Evolutionary conservation across 768 basidiomycete genomes (phyloP), one percentile per base, ranked within the genome.

Genomic region (Exsudoporus frostii): DNA sequence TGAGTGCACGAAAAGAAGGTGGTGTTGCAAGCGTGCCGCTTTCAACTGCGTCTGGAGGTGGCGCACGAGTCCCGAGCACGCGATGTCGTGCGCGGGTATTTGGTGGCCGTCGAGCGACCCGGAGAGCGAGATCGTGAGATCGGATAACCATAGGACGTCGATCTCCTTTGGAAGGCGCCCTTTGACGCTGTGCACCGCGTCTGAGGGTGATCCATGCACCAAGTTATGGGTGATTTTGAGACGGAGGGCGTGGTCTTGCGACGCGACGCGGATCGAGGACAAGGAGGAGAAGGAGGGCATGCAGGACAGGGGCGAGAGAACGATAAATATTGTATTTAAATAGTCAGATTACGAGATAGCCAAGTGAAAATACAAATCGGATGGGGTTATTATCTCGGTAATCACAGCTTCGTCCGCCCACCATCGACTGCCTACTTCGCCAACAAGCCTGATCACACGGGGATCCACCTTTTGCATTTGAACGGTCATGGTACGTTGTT

Each of bases 41-140:
- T 71, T 74, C 30, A 90, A 66, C 62, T 80, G 83, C 38, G 71
- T 68, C 17, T 74, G 66, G 4, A 88, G 68, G 63, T 82, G 78
- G 33, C 61, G 66, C 8, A 77, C 73, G 45, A 84, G 71, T 27
- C 76, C 76, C 27, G 88, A 89, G 17, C 62, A 57, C 51, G 65
- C 55, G 22, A 90, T 61, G n/a, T 70, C 71, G 32, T 67, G 58
- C 19, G 73, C 57, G 30, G 74, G 54, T 25, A 83, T 68, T 53
- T 63, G 57, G 45, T 57, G 66, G 50, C 76, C 73, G 60, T 88
- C 76, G 29, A 81, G 57, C 30, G 70, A 69, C 37, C 85, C 88
- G 52, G 79, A 74, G 56, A 90, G 61, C 13, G 79, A 71, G 53
- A 90, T 62, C 29, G 73, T 58, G 37, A 89, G 58, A 62, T 77